Evolutionary conservation across 2,329 filamentous ascomycete genomes (phyloP).

Genomic region (Aureobasidium leucospermi): DNA sequence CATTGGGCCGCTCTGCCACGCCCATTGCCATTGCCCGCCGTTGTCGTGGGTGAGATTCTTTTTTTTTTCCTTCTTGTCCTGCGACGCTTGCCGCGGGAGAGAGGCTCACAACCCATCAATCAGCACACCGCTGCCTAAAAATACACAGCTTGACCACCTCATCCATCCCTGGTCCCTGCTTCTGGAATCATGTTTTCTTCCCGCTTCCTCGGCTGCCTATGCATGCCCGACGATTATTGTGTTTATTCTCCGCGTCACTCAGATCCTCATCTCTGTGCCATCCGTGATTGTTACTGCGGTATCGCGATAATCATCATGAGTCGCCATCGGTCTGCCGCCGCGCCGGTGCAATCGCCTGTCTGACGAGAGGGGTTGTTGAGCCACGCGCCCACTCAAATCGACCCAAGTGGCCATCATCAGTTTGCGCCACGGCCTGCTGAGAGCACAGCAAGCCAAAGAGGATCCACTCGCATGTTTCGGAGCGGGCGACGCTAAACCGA

Average conservation of each 20-base stretch:
- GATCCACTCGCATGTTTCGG: slow-evolving; percentile 12
- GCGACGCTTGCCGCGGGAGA: slow-evolving; percentile 3
- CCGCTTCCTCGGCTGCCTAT: slow-evolving; percentile 7
- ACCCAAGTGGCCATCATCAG: neutral
- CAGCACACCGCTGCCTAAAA: slow-evolving; percentile 12
- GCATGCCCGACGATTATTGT: neutral
- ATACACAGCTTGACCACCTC: neutral
- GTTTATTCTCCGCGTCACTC: slow-evolving; percentile 6
- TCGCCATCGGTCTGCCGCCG: neutral
- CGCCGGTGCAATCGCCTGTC: neutral
- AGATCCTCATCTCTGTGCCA: slow-evolving; percentile 1
- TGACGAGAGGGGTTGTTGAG: slow-evolving; percentile 5
- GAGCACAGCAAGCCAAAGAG: neutral
- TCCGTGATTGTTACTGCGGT: slow-evolving; percentile 7
- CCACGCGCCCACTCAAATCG: slow-evolving; percentile 6
- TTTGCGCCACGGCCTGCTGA: slow-evolving; percentile 9
- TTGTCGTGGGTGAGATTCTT: neutral
- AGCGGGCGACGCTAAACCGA: slow-evolving; percentile 7
- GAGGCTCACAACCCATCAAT: neutral
- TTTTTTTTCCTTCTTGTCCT: neutral
- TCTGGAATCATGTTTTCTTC: slow-evolving; percentile 11
- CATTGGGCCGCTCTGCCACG: neutral
- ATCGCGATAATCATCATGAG: neutral
- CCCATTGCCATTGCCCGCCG: neutral
- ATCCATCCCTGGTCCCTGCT: slow-evolving; percentile 11